Conservation (phyloP, 805 yeast species). For the Pichia phayaonensis region DNA sequence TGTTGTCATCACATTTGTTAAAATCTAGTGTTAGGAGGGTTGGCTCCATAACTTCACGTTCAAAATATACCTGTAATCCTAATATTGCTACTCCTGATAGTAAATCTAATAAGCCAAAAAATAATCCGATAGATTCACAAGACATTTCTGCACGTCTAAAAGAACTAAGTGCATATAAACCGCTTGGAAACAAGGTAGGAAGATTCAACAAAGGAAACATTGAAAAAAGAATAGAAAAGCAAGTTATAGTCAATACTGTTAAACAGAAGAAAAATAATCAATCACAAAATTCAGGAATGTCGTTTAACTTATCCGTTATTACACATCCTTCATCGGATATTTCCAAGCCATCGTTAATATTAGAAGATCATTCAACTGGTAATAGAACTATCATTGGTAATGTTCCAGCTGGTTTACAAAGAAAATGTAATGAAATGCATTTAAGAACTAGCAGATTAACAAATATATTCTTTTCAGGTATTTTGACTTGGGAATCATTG, state of each 20-base stretch:
- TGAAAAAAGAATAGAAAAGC: background rate
- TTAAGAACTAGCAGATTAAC: conserved; percentile 50
- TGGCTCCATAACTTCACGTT: background rate
- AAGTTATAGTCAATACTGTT: background rate
- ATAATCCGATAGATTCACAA: background rate
- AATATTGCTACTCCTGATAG: background rate
- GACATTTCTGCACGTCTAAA: background rate
- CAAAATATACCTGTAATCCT: background rate
- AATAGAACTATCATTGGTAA: conserved; percentile 65
- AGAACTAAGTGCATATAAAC: background rate
- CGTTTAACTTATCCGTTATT: conserved; percentile 44
- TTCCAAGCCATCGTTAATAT: conserved; percentile 45
- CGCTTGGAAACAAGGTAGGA: background rate
- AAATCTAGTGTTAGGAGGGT: background rate
- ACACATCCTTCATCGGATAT: conserved; percentile 60
- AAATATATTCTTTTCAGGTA: conserved; percentile 72
- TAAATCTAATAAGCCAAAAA: background rate
- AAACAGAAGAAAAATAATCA: background rate
- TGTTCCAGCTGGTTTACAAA: conserved; percentile 79
- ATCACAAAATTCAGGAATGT: conserved; percentile 18
- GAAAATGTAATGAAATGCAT: conserved; percentile 57
- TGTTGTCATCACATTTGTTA: background rate
- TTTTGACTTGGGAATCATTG: conserved; percentile 64
- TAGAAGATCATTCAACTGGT: conserved; percentile 43
- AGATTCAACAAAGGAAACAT: background rate